Conservation (phyloP, 306 rosid genomes). For the Medicago ruthenica region DNA sequence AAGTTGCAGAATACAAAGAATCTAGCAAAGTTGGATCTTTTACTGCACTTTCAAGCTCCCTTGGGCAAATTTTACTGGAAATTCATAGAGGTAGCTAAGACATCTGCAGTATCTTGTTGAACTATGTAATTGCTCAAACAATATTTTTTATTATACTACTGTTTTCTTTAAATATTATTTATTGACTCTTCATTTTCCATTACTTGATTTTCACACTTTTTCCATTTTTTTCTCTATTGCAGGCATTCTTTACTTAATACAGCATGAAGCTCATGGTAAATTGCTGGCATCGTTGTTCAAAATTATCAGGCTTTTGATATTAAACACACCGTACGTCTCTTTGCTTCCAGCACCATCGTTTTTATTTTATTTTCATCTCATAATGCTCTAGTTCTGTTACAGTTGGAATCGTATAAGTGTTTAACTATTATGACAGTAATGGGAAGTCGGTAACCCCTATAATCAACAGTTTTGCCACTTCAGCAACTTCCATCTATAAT, state of each 20-base stretch:
- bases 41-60: conserved; percentile 87
- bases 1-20: conserved; percentile 89
- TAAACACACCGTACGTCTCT: conserved; percentile 83
- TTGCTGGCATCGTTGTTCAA: conserved; percentile 84
- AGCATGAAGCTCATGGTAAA: conserved; percentile 69
- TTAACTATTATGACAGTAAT: not conserved
- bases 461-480: conserved; percentile 17
- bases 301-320: conserved; percentile 79
- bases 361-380: conserved; percentile 22
- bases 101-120: conserved; percentile 28
- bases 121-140: conserved; percentile 13
- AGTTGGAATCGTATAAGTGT: not conserved
- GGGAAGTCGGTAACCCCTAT: conserved; percentile 10
- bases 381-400: not conserved
- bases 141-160: not conserved
- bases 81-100: conserved; percentile 75
- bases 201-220: conserved; percentile 7
- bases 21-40: conserved; percentile 85
- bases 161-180: not conserved
- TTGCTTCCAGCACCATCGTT: conserved; percentile 14
- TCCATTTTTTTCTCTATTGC: conserved; percentile 35
- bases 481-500: conserved; percentile 25
- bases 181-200: conserved; percentile 14
- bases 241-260: conserved; percentile 82
- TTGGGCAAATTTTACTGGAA: conserved; percentile 88